Base-by-base conservation (phyloP, 345 rosid species). In the Corchorus capsularis region DNA sequence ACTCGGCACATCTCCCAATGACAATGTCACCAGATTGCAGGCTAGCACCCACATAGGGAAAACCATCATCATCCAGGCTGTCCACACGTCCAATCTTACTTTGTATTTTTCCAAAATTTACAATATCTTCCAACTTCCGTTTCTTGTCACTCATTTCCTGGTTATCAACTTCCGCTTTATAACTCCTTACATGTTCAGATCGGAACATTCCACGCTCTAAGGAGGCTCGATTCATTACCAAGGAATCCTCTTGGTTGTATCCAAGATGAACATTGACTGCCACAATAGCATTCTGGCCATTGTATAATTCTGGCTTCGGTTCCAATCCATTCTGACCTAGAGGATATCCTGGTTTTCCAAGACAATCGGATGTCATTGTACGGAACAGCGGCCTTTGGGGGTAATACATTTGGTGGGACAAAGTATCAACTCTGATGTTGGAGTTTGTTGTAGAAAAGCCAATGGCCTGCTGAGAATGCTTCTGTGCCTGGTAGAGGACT, bases 181-280 rank as follows among this genome's bases (percentile, higher is more conserved):
- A 95, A 80, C 98, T 93, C 84, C 97, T 88, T 11, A 88, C 82
- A 67, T 92, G 98, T 84, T 92, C 97, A 19, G 99, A 75, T 6
- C 96, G 89, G 69, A 95, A 95, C 97, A 93, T 90, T 8, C 98
- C 98, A 16, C 98, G 91, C 79, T 95, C 93, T 76, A 93, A 56
- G 35, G 99, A 93, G 67, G 99, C 97, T 22, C 88, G 85, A 71
- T 95, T 95, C 98, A 95, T 93, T 35, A 92, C 99, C 77, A 93
- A 82, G 56, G 98, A 89, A 71, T 93, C 98, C 82, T 95, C 98
- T 78, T 93, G 98, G 85, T 95, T 95, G 85, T 90, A 95, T 46
- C 99, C 99, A 7, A 89, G 83, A 75, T 93, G 99, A 54, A 92
- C 94, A 82, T 93, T 95, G 71, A 92, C 97, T 0, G 98, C 99